phyloP scores from a whole-genome alignment of 306 rosid species.

The Pterocarpus santalinus region DNA sequence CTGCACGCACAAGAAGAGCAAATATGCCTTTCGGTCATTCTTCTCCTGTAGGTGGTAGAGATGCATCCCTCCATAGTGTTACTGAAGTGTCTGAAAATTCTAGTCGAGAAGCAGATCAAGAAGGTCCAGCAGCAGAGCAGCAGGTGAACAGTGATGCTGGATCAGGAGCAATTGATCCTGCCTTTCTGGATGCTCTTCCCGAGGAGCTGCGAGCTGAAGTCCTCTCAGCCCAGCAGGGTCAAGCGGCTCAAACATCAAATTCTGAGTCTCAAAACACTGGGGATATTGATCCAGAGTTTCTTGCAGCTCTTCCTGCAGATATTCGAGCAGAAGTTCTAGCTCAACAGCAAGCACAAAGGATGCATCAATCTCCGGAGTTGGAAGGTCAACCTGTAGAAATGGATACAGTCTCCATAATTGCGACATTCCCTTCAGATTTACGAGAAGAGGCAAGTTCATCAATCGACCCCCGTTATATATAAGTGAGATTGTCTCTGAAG shows the following conservation, averaged over 20 bases:
- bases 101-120: slow-evolving; percentile 93
- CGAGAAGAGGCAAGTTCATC: slow-evolving; percentile 86
- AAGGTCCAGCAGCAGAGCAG: slow-evolving; percentile 78
- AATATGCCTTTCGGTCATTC: slow-evolving; percentile 66
- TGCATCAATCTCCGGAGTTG: slow-evolving; percentile 92
- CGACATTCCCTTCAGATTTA: slow-evolving; percentile 97
- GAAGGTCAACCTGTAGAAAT: slow-evolving; percentile 99
- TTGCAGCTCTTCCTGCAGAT: slow-evolving; percentile 98
- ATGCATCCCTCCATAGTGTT: slow-evolving; percentile 90
- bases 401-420: slow-evolving; percentile 99
- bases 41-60: slow-evolving; percentile 75
- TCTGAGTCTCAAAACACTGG: slow-evolving; percentile 78
- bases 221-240: slow-evolving; percentile 95
- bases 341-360: slow-evolving; percentile 98
- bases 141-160: slow-evolving; percentile 79
- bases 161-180: slow-evolving; percentile 96
- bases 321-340: slow-evolving; percentile 98
- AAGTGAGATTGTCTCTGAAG: slow-evolving; percentile 17
- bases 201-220: slow-evolving; percentile 98
- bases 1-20: slow-evolving; percentile 78
- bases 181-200: slow-evolving; percentile 99
- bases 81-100: slow-evolving; percentile 97
- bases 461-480: neutral
- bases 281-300: slow-evolving; percentile 99
- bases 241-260: slow-evolving; percentile 81